These are phyloP conservation scores for Penicillium odoratum DNA, from an alignment of 495 filamentous ascomycete genomes.

Conservation along the genomic window DNA sequence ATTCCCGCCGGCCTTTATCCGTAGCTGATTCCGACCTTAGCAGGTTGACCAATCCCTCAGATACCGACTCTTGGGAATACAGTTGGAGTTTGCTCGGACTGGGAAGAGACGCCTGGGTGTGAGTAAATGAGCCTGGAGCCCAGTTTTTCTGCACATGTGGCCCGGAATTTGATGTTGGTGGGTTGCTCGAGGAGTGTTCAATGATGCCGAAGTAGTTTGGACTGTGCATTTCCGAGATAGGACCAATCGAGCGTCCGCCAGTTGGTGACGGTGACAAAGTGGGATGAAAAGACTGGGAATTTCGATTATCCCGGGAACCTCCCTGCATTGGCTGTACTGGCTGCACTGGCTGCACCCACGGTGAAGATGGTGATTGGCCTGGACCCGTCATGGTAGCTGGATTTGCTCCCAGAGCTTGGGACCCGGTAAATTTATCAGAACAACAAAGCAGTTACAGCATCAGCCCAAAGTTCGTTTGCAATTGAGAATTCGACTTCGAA, in stretches of 20 bases:
- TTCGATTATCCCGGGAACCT: conserved; percentile 24
- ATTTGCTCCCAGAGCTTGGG: conserved; percentile 18
- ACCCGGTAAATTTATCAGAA: conserved; percentile 6
- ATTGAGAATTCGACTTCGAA: conserved; percentile 1
- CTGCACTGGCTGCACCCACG: conserved; percentile 41
- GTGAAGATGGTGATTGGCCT: conserved; percentile 46
- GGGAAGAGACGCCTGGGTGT: conserved; percentile 51
- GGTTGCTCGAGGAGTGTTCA: conserved; percentile 54
- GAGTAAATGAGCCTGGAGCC: conserved; percentile 67
- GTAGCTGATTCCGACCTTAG: conserved; percentile 35
- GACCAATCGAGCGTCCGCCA: conserved; percentile 41
- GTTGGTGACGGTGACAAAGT: conserved; percentile 41
- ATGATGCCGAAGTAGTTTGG: conserved; percentile 84
- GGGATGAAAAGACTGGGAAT: conserved; percentile 24
- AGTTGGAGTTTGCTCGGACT: conserved; percentile 68
- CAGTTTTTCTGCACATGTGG: conserved; percentile 64
- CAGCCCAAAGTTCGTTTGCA: not conserved
- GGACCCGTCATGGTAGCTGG: conserved; percentile 47
- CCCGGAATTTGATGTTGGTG: conserved; percentile 58
- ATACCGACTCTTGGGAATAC: conserved; percentile 71
- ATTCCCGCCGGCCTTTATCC: conserved; percentile 25
- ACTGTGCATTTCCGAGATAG: conserved; percentile 53
- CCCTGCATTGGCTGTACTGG: conserved; percentile 31
- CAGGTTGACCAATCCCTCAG: conserved; percentile 66
- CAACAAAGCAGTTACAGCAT: conserved; percentile 17